Evolutionary conservation across 1,284 basidiomycete species (phyloP).

Genomic region (Ustilago trichophora): DNA sequence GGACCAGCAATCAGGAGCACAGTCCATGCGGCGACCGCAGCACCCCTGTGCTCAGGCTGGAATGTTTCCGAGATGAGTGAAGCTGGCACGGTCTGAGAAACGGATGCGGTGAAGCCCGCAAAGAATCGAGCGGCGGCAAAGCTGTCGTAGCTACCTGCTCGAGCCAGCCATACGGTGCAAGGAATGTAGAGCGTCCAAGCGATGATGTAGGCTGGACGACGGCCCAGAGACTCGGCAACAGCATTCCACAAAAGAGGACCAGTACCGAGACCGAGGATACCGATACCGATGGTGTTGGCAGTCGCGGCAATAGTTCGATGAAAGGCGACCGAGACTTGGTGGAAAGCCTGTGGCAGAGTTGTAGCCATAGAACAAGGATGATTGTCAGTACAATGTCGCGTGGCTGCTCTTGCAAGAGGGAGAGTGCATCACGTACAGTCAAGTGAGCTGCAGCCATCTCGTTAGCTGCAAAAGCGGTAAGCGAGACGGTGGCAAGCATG

Average conservation of each 20-base stretch:
- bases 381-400: background rate
- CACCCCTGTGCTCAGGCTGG: slow-evolving; percentile 62
- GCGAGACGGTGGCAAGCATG: slow-evolving; percentile 58
- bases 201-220: slow-evolving; percentile 65
- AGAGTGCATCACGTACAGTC: no score
- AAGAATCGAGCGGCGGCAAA: slow-evolving; percentile 51
- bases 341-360: slow-evolving; percentile 30
- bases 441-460: slow-evolving; percentile 56
- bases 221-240: slow-evolving; percentile 56
- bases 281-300: slow-evolving; percentile 66
- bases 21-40: slow-evolving; percentile 64
- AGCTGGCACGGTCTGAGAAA: slow-evolving; percentile 46
- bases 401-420: no score
- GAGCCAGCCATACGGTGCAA: slow-evolving; percentile 63
- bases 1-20: slow-evolving; percentile 58
- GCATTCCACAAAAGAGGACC: slow-evolving; percentile 64
- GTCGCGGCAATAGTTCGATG: slow-evolving; percentile 51
- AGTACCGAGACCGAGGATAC: slow-evolving; percentile 66
- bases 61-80: slow-evolving; percentile 47
- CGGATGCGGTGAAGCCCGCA: slow-evolving; percentile 35
- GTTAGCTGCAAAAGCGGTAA: slow-evolving; percentile 61
- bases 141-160: slow-evolving; percentile 45
- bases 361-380: background rate
- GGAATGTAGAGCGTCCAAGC: slow-evolving; percentile 66
- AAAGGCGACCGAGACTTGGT: slow-evolving; percentile 52